Evolutionary conservation across 164 flowering plant species (phyloP).

Genomic region (Liriodendron chinense): DNA sequence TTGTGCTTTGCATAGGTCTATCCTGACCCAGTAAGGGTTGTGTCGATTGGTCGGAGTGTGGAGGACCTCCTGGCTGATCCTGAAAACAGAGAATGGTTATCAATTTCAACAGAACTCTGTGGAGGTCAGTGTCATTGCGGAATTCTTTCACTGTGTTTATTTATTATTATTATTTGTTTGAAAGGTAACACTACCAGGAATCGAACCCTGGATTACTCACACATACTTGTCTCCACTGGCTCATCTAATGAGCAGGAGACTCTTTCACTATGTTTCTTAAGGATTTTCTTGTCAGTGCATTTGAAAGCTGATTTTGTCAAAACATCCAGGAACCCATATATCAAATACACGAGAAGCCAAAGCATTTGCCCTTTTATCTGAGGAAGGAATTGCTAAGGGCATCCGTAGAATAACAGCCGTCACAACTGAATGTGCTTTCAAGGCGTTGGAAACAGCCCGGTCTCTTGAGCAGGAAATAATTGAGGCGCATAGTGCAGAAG

Average conservation of each 20-base stretch:
- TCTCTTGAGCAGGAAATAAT: conserved; percentile 69
- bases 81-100: conserved; percentile 69
- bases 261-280: not conserved
- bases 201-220: too few species aligned
- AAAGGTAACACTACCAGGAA: too few species aligned
- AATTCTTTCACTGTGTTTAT: not conserved
- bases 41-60: conserved; percentile 78
- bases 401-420: conserved; percentile 91
- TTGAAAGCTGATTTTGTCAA: conserved; percentile 11
- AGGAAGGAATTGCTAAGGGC: conserved; percentile 97
- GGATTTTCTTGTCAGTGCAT: not conserved
- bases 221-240: too few species aligned
- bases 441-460: conserved; percentile 62
- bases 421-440: conserved; percentile 68
- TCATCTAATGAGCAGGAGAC: not conserved
- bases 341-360: conserved; percentile 91
- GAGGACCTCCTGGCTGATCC: conserved; percentile 87
- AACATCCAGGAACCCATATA: conserved; percentile 82
- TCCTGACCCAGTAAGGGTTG: conserved; percentile 99
- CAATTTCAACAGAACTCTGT: conserved; percentile 85
- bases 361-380: conserved; percentile 86
- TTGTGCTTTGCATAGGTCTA: conserved; percentile 50
- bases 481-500: conserved; percentile 58
- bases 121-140: conserved; percentile 55
- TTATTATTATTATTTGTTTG: too few species aligned